phyloP scores from a whole-genome alignment of 2,329 filamentous ascomycete genomes.

The Monosporascus sp. region DNA sequence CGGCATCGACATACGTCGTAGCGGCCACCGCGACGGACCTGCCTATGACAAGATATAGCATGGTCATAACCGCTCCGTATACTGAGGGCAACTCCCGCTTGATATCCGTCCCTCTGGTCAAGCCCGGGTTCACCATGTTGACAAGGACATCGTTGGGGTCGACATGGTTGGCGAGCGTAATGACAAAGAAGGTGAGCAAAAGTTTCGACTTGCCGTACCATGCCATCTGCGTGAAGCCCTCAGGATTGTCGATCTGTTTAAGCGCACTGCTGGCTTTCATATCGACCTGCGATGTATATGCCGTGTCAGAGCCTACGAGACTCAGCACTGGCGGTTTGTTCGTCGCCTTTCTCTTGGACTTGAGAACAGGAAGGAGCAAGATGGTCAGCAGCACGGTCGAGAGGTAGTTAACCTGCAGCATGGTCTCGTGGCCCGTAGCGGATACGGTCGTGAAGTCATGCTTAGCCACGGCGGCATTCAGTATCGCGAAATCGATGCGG shows the following conservation, averaged over 20 bases:
- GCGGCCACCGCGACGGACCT: conserved; percentile 8
- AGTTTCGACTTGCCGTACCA: conserved; percentile 20
- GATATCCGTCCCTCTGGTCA: conserved; percentile 10
- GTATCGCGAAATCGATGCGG: conserved; percentile 38
- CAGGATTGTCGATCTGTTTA: conserved; percentile 7
- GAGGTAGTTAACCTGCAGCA: conserved; percentile 36
- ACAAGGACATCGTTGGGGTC: conserved; percentile 12
- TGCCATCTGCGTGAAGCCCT: conserved; percentile 5
- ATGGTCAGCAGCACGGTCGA: conserved; percentile 29
- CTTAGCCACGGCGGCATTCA: conserved; percentile 36
- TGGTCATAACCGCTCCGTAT: neutral
- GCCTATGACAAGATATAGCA: conserved; percentile 5
- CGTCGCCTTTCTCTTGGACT: conserved; percentile 10
- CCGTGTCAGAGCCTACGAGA: conserved; percentile 23
- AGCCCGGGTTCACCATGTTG: conserved; percentile 18
- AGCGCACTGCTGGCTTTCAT: conserved; percentile 11
- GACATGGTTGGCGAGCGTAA: conserved; percentile 14
- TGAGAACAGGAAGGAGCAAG: conserved; percentile 25
- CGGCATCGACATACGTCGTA: conserved; percentile 15
- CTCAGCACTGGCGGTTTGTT: conserved; percentile 16
- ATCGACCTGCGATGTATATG: conserved; percentile 11
- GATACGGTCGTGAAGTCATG: conserved; percentile 13
- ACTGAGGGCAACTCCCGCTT: conserved; percentile 2
- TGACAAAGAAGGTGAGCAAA: conserved; percentile 13
- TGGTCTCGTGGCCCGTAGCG: conserved; percentile 33